A percentile compares a stretch with the other conserved stretches of the same genome.
These are phyloP conservation scores for Trametes pubescens DNA, from an alignment of 1,284 basidiomycete species.

Conservation along the genomic window DNA sequence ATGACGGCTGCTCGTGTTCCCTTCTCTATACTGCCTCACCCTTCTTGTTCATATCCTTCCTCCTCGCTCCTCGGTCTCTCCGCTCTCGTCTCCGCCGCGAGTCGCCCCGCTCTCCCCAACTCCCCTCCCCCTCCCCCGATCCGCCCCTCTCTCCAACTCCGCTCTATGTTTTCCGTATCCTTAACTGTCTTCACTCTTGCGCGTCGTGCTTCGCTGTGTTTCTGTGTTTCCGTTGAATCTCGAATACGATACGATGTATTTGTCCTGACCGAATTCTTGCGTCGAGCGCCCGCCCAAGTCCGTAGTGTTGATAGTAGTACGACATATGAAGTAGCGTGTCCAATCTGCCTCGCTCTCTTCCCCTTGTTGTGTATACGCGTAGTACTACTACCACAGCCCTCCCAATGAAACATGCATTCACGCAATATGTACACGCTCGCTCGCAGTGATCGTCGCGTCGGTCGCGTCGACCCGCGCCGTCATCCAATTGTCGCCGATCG, in stretches of 20 bases:
- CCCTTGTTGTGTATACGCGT: not conserved
- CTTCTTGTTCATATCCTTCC: constrained; percentile 28
- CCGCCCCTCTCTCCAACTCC: not conserved
- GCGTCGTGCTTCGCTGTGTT: constrained; percentile 13
- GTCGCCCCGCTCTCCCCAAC: not conserved
- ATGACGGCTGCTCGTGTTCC: constrained; percentile 17
- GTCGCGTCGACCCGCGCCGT: not conserved
- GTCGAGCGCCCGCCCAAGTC: constrained; percentile 7
- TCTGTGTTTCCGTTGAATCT: not conserved
- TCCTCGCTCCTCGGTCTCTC: not conserved
- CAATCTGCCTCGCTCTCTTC: not conserved
- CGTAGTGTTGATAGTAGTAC: constrained; percentile 16
- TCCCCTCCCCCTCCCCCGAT: not conserved
- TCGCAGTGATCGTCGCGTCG: not conserved
- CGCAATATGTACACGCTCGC: not conserved
- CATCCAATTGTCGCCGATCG: not conserved
- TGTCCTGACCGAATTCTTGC: constrained; percentile 16
- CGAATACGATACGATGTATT: constrained; percentile 30
- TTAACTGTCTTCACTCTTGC: constrained; percentile 29
- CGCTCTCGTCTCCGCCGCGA: not conserved
- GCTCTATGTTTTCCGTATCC: constrained; percentile 29
- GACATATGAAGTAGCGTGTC: constrained; percentile 14
- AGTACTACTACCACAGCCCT: not conserved
- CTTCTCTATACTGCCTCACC: not conserved
- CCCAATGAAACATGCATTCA: constrained; percentile 10